Evolutionary conservation across 768 basidiomycete genomes (phyloP), one percentile per base, ranked within the genome.

Genomic region (Collybia sordida): DNA sequence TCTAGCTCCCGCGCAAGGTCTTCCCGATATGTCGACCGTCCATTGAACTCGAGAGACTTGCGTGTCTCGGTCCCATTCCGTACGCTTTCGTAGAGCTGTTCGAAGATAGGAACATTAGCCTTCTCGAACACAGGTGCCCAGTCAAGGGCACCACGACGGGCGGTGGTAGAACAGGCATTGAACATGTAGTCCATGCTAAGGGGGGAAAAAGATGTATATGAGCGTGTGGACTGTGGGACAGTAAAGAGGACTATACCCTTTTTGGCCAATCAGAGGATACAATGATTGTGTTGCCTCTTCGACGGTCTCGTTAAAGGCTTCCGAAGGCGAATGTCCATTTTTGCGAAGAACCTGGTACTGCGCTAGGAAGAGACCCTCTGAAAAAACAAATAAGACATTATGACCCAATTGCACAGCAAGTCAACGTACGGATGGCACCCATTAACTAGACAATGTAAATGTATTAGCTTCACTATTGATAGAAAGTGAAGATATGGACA

Each of bases 251-350:
- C 65, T 84, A 48, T 68, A 90, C 88, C 93, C 94, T 68, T 97
- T 89, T 64, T 88, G 81, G 58, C 96, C 97, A 63, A 99, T 93
- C 70, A 99, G 72, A 52, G 97, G 97, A 79, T 92, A 98, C 56
- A 99, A 85, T 34, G 93, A 96, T 67, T 99, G 95, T 37, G 96
- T 98, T n/a, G 97, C 97, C 76, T 98, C 97, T 73, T 98, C 97
- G 54, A 98, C 97, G 52, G 97, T 98, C 80, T 99, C 97, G 72
- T 99, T 98, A 85, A 99, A 98, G 42, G 95, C 95, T 69, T 99
- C 97, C 37, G 96, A 98, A 47, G 97, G 97, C 3, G 85, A 77
- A 81, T 99, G 97, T 49, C 94, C 94, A 67, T 96, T 96, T 65
- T 88, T 90, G 66, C 94, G 92, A 63, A 97, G 90, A 51, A 96